Percentiles rank a stretch among this genome's conserved stretches.
Conservation (phyloP, 768 basidiomycete genomes). For the Mycena pura region DNA sequence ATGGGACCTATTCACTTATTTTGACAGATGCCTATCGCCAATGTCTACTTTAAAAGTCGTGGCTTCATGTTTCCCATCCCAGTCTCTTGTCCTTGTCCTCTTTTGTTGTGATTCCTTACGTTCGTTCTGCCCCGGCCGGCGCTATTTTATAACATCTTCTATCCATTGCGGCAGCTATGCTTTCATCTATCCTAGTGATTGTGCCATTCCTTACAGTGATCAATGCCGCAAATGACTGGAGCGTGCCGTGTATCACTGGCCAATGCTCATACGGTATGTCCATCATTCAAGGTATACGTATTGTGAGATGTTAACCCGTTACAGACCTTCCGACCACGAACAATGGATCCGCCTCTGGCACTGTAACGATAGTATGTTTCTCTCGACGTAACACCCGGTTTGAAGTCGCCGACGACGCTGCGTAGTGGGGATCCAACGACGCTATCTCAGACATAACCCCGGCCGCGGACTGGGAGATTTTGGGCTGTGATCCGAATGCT, state of each 20-base stretch:
- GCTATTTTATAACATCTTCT: neutral
- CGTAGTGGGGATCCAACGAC: slow-evolving; percentile 30
- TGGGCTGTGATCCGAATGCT: slow-evolving; percentile 39
- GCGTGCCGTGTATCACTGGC: slow-evolving; percentile 13
- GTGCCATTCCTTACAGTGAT: neutral
- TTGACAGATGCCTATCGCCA: no score
- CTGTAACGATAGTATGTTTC: slow-evolving; percentile 27
- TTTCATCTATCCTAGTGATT: slow-evolving; percentile 10
- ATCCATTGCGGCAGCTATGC: slow-evolving; percentile 9
- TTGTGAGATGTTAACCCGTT: neutral
- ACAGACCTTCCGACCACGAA: slow-evolving; percentile 1
- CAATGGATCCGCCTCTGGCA: slow-evolving; percentile 34
- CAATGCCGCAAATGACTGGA: slow-evolving; percentile 22
- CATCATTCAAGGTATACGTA: no score
- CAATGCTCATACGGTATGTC: slow-evolving; percentile 25
- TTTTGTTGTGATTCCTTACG: neutral
- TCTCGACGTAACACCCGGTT: neutral
- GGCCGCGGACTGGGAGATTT: slow-evolving; percentile 48
- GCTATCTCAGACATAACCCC: slow-evolving; percentile 46
- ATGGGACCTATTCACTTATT: no score
- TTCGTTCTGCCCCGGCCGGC: slow-evolving; percentile 12
- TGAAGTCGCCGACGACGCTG: neutral
- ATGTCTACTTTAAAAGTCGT: no score
- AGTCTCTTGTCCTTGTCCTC: neutral
- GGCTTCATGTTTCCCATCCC: neutral